Base-by-base conservation (phyloP, 2,329 filamentous ascomycete genomes). In the Sarocladiaceae sp. region DNA sequence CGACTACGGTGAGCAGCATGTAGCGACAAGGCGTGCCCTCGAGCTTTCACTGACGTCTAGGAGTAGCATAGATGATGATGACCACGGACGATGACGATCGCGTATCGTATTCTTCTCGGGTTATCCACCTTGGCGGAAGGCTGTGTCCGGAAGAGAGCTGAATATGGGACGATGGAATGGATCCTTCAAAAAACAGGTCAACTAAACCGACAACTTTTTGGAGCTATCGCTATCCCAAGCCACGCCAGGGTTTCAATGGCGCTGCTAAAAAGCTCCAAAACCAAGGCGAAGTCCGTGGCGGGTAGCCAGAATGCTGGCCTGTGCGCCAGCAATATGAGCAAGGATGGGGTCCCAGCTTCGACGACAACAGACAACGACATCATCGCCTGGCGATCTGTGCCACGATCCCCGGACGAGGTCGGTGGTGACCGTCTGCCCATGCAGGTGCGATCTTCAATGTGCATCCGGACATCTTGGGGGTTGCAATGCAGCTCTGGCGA, bases 361-460 rank as follows among this genome's bases (percentile, higher is more conserved):
- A 46, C 11, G 11, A 26, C 40, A 20, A 28, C 8, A 25, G 23
- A 42, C 37, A 42, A 42, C 37, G 37, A 42, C 37, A 46, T 20
- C 44, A 33, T 48, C 44, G 15, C 12, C 26, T 10, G 44, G 15
- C 40, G 44, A 29, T 48, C 10, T 17, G 15, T 33, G 22, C n/a
- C 44, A 48, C 22, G 26, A 29, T 13, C 12, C 10, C n/a, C 12
- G 17, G 20, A 17, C 44, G 44, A 48, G 13, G 13, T 10, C 23
- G 44, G 44, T 33, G 44, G 44, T 33, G 44, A 31, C 44, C 17
- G 26, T 33, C 26, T 17, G 18, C 11, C 44, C 28, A 48, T 48
- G 44, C 44, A 48, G 25, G 44, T 26, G 26, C 33, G 44, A 48
- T 48, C 44, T 48, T 48, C 44, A 28, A 11, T 48, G 44, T 48